Base-by-base conservation (phyloP, 371 early-diverging fungal genomes). In the Neoconidiobolus thromboides region DNA sequence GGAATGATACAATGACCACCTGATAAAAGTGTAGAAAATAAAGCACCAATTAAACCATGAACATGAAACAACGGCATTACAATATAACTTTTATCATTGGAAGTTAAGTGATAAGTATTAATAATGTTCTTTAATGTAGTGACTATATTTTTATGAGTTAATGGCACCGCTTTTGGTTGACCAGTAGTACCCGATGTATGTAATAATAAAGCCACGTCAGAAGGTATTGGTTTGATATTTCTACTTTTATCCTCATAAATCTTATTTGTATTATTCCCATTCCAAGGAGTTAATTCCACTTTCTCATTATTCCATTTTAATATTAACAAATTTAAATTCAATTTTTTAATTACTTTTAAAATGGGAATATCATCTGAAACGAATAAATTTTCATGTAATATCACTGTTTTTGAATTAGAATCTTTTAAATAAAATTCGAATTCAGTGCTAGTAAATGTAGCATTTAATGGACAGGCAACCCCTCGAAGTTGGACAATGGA, bases 31-130 rank as follows among this genome's bases (percentile, higher is more conserved):
- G 89, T 79, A 7, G 89, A 74, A 36, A 91, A 70, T 47, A 85
- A 65, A 7, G 81, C 85, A 60, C 90, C 87, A 42, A 91, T 73
- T 36, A 92, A 70, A 4, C 93, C 93, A 62, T 91, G 91, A 0
- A 90, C 90, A 64, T 92, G 93, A 74, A 89, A 89, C n/a, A 92
- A 73, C 2, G 93, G 91, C 91, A 91, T 91, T 7, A 90, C 90
- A 40, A 89, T 60, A 58, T 81, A 72, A 1, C 86, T 79, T 4
- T 77, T 64, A 66, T 92, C 93, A 1, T 59, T 43, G 5, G 75
- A 63, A 1, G 64, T 65, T 37, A 91, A 71, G 40, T 78, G 65
- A 65, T 87, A 89, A 2, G 89, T 83, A 9, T 67, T 57, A 12
- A 75, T 63, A 55, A 89, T 88, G 68, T 89, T 90, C 38, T 64